Conservation (phyloP, 2,329 filamentous ascomycete genomes). For the Colletotrichum falcatum region DNA sequence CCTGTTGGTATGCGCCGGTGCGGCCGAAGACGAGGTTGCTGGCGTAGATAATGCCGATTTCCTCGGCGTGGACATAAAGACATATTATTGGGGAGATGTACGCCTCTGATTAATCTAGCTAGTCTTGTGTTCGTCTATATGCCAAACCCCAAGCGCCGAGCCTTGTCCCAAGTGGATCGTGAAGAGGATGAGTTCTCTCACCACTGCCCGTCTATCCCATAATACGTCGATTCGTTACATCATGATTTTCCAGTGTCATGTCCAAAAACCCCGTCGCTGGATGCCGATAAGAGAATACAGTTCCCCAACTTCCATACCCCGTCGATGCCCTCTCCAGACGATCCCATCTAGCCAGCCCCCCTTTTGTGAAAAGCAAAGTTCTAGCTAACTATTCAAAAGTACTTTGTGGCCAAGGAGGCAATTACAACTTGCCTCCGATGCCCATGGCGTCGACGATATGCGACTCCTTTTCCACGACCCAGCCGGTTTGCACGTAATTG, state of each 20-base stretch:
- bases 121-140: conserved; percentile 21
- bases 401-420: not conserved
- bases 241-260: conserved; percentile 26
- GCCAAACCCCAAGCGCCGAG: conserved; percentile 20
- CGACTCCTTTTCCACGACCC: conserved; percentile 35
- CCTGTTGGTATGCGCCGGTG: conserved; percentile 67
- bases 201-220: conserved; percentile 23
- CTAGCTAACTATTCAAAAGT: not conserved
- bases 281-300: conserved; percentile 31
- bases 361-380: conserved; percentile 15
- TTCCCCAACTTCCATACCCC: not conserved
- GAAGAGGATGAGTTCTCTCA: not conserved
- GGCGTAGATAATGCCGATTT: conserved; percentile 62
- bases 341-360: not conserved
- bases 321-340: conserved; percentile 2
- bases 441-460: conserved; percentile 39
- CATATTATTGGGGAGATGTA: conserved; percentile 64
- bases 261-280: conserved; percentile 24
- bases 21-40: conserved; percentile 58
- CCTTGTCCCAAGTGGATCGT: conserved; percentile 18
- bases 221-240: conserved; percentile 38
- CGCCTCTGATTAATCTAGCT: conserved; percentile 36
- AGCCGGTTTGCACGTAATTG: conserved; percentile 40
- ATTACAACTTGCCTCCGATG: conserved; percentile 14
- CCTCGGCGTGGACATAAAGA: conserved; percentile 62